A percentile compares a stretch with the other conserved stretches of the same genome.
Evolutionary conservation across 2,329 filamentous ascomycete species (phyloP).

Genomic region (Furcasterigmium sp.): DNA sequence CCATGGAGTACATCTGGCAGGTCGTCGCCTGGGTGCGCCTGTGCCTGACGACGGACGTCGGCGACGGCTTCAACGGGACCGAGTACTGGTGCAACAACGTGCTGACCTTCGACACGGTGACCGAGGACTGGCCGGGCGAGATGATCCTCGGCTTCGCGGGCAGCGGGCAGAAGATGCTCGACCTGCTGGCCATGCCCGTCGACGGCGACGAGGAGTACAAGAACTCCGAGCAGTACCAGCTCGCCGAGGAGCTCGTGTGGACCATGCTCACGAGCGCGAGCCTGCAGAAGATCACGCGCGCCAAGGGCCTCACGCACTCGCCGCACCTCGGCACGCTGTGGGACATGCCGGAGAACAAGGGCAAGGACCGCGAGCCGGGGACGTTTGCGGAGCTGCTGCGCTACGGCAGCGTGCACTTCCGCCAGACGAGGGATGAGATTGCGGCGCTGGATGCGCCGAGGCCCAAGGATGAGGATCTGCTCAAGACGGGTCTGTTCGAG

Average conservation of each 20-base stretch:
- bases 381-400: constrained; percentile 29
- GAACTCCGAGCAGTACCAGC: constrained; percentile 14
- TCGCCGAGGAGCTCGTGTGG: constrained; percentile 20
- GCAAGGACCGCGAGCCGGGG: constrained; percentile 20
- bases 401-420: constrained; percentile 26
- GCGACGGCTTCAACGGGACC: constrained; percentile 25
- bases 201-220: constrained; percentile 11
- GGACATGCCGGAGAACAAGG: constrained; percentile 23
- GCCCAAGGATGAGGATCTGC: not conserved
- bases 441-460: constrained; percentile 5
- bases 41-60: constrained; percentile 25
- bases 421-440: constrained; percentile 24
- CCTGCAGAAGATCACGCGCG: constrained; percentile 30
- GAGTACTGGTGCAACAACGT: constrained; percentile 26
- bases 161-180: constrained; percentile 13
- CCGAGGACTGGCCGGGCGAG: constrained; percentile 17
- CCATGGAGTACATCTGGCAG: constrained; percentile 24
- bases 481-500: not conserved
- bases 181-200: constrained; percentile 13
- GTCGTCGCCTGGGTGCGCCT: constrained; percentile 22
- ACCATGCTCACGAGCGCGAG: constrained; percentile 21
- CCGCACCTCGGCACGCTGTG: constrained; percentile 20
- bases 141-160: constrained; percentile 10
- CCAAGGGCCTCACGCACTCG: constrained; percentile 18
- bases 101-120: constrained; percentile 21